phyloP scores from a whole-genome alignment of 352 stramenopile species.

The Thalassiosira exigua region DNA sequence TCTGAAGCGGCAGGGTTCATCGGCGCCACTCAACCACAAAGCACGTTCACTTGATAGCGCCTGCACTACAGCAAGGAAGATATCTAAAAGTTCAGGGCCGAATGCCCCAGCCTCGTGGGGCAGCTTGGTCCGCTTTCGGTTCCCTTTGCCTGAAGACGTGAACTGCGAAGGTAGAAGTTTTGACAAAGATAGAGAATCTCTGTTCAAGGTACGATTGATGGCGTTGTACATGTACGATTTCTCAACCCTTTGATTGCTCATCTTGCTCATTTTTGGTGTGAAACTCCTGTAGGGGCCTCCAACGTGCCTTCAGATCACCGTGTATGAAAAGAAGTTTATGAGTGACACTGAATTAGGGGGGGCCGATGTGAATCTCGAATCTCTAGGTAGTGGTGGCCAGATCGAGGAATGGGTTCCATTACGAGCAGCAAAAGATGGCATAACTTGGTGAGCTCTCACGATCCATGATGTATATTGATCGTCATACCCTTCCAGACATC shows the following conservation, averaged over 20 bases:
- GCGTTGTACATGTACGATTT: too few relatives aligned
- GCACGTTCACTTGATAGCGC: slow-evolving; percentile 78
- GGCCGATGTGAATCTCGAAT: slow-evolving; percentile 82
- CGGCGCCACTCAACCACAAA: slow-evolving; percentile 78
- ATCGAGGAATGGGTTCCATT: slow-evolving; percentile 86
- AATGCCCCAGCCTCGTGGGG: slow-evolving; percentile 85
- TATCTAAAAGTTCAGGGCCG: slow-evolving; percentile 83
- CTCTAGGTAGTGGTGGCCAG: slow-evolving; percentile 75
- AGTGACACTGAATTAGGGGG: slow-evolving; percentile 77
- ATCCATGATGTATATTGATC: background rate
- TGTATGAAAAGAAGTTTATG: slow-evolving; percentile 87
- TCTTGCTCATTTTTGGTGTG: slow-evolving; percentile 3
- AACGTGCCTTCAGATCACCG: slow-evolving; percentile 79
- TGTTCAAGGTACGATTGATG: slow-evolving; percentile 80
- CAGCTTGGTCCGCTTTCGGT: slow-evolving; percentile 81
- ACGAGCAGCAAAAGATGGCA: slow-evolving; percentile 75
- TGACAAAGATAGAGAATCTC: slow-evolving; percentile 76
- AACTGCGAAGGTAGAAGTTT: slow-evolving; percentile 77
- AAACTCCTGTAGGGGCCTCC: slow-evolving; percentile 64
- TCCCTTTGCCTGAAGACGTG: slow-evolving; percentile 81
- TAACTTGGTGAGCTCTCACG: slow-evolving; percentile 72
- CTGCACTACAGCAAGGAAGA: slow-evolving; percentile 72
- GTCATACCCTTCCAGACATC: slow-evolving; percentile 7
- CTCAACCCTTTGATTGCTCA: too few relatives aligned
- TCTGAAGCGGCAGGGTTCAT: slow-evolving; percentile 73